Evolutionary conservation across 352 stramenopile species (phyloP).

Genomic region (Pythium brassicae): DNA sequence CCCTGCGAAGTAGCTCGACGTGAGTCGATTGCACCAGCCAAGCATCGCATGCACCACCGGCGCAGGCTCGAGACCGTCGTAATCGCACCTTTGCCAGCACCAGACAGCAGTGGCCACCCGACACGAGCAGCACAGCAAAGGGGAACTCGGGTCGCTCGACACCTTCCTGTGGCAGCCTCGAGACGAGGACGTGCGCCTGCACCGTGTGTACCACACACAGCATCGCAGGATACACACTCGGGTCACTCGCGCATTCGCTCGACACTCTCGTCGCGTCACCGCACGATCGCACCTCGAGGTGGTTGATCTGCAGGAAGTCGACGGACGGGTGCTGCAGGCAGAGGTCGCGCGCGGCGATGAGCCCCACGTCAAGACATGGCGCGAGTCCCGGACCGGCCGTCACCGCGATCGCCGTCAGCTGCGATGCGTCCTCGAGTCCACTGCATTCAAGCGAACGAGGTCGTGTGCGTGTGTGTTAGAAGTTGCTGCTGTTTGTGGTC

Average conservation of each 20-base stretch:
- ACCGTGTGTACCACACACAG: slow-evolving; percentile 1
- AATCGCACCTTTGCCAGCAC: slow-evolving; percentile 75
- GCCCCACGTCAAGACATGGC: slow-evolving; percentile 96
- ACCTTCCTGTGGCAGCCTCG: slow-evolving; percentile 74
- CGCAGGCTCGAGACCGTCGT: not conserved
- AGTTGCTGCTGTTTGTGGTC: no score
- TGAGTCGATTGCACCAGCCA: not conserved
- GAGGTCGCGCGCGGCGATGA: slow-evolving; percentile 75
- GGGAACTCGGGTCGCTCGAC: slow-evolving; percentile 84
- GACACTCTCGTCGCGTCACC: no score
- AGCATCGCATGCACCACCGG: slow-evolving; percentile 12
- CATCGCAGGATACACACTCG: not conserved
- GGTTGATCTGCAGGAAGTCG: slow-evolving; percentile 96
- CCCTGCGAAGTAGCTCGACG: slow-evolving; percentile 24
- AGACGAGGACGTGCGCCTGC: slow-evolving; percentile 94
- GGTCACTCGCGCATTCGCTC: not conserved
- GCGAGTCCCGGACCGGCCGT: slow-evolving; percentile 96
- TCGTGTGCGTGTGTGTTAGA: not conserved
- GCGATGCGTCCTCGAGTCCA: slow-evolving; percentile 50
- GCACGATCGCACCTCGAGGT: slow-evolving; percentile 85
- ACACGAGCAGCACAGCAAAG: slow-evolving; percentile 97
- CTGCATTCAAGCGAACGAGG: slow-evolving; percentile 19
- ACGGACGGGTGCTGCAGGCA: slow-evolving; percentile 80
- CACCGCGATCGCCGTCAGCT: slow-evolving; percentile 95
- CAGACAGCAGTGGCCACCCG: slow-evolving; percentile 97